Percentiles rank a stretch among this genome's conserved stretches.
Conservation (phyloP, 441 rosid genomes). For the Cnidoscolus chayamansa region DNA sequence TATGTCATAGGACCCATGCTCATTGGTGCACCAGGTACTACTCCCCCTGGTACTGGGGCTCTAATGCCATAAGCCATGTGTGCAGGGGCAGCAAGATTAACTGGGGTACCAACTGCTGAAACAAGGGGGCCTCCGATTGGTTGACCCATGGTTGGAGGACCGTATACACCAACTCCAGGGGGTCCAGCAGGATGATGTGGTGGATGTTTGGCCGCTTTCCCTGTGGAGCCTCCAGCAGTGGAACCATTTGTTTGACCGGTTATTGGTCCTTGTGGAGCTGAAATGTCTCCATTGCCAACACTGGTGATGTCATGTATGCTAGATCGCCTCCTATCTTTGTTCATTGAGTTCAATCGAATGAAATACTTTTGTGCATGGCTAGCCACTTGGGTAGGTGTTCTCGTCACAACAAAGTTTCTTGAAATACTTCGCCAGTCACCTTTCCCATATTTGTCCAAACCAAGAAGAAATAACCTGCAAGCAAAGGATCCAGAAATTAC, state of each 20-base stretch:
- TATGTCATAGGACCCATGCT: slow-evolving; percentile 65
- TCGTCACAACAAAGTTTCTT: slow-evolving; percentile 88
- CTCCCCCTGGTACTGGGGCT: slow-evolving; percentile 61
- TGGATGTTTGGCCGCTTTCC: slow-evolving; percentile 54
- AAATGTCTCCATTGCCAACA: slow-evolving; percentile 65
- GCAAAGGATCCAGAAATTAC: slow-evolving; percentile 17
- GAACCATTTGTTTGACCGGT: slow-evolving; percentile 78
- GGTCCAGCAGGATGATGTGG: slow-evolving; percentile 50
- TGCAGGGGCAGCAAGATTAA: slow-evolving; percentile 63
- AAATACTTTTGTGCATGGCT: slow-evolving; percentile 98
- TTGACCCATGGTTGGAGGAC: slow-evolving; percentile 76
- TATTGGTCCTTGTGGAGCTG: slow-evolving; percentile 79
- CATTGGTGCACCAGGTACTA: slow-evolving; percentile 81
- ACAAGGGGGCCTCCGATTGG: slow-evolving; percentile 80
- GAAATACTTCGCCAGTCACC: slow-evolving; percentile 99
- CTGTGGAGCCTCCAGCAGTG: slow-evolving; percentile 49
- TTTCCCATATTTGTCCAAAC: slow-evolving; percentile 93
- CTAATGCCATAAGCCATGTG: slow-evolving; percentile 76
- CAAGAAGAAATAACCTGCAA: slow-evolving; percentile 87
- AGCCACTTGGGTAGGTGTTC: slow-evolving; percentile 98
- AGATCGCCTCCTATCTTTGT: slow-evolving; percentile 94
- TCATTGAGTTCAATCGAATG: slow-evolving; percentile 83
- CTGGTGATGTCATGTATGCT: slow-evolving; percentile 98
- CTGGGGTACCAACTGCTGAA: slow-evolving; percentile 90
- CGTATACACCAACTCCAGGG: slow-evolving; percentile 56